Evolutionary conservation across 352 stramenopile genomes (phyloP).

Genomic region (Globisporangium spinosum): DNA sequence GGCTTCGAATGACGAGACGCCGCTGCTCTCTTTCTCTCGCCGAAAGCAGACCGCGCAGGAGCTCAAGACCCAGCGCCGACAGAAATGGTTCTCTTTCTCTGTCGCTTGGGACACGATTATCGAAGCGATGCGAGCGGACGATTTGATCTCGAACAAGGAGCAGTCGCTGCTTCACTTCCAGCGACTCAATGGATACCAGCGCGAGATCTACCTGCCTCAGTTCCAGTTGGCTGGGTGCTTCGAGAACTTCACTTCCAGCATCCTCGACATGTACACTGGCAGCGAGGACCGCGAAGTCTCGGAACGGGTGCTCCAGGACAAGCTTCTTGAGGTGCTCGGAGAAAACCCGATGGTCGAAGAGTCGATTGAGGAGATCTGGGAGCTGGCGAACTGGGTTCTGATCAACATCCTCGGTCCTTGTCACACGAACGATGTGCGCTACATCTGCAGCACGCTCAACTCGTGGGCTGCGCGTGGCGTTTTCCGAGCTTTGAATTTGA

Average conservation of each 20-base stretch:
- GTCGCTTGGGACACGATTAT: constrained; percentile 97
- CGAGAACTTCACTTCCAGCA: constrained; percentile 85
- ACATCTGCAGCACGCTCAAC: constrained; percentile 83
- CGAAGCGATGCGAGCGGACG: constrained; percentile 92
- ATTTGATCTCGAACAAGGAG: constrained; percentile 88
- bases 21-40: constrained; percentile 80
- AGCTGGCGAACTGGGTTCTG: constrained; percentile 94
- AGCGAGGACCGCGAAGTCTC: constrained; percentile 46
- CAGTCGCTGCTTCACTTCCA: constrained; percentile 95
- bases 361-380: constrained; percentile 96
- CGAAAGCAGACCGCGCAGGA: constrained; percentile 79
- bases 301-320: constrained; percentile 76
- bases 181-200: constrained; percentile 93
- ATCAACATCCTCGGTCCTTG: constrained; percentile 92
- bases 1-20: constrained; percentile 50
- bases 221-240: constrained; percentile 97
- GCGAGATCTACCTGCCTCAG: constrained; percentile 97
- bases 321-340: constrained; percentile 73
- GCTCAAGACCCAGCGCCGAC: constrained; percentile 90
- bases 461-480: constrained; percentile 76
- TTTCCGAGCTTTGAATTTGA: constrained; percentile 74
- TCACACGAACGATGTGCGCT: constrained; percentile 93
- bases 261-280: constrained; percentile 68
- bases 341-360: constrained; percentile 85
- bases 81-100: constrained; percentile 98